Base-by-base conservation (phyloP, 2,329 filamentous ascomycete genomes). In the Xylaria arbuscula region DNA sequence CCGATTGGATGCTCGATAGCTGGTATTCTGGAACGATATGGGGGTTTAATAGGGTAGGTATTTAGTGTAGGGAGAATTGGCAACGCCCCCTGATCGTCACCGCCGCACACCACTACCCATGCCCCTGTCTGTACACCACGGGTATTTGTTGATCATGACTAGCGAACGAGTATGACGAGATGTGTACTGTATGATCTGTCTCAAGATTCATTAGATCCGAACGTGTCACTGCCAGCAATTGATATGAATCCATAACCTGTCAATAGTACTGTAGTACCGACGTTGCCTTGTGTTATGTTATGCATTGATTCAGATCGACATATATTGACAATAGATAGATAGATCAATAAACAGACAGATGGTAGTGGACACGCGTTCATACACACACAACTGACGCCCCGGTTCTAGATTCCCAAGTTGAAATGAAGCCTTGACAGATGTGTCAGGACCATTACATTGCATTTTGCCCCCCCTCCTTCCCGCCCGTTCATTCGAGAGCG, bases 1-100 rank as follows among this genome's bases (percentile, higher is more conserved):
- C 15, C 65, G 51, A 66, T 66, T 68, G 62, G 66, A 66, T 66
- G 15, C 11, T 68, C 66, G 62, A 68, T 58, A 47, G 15, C 66
- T 57, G 66, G 42, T 48, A 19, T 36, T 48, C 36, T 34, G 42
- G 56, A 36, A 47, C 38, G 24, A 59, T 28, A 47, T 48, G 45
- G 45, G 42, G 28, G 10, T 19, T 45, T 45, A n/a, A 36, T n/a
- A 11, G 9, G 17, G 5, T 55, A 38, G 2, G 9, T 42, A 42
- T 17, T 36, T 24, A 40, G n/a, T 40, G 11, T 45, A 45, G 54
- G 42, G 36, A 56, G 19, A 56, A 56, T 19, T 60, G 28, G 42
- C 8, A 5, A 36, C 28, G 11, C 57, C 66, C 66, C 66, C 62
- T 68, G 66, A 65, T 62, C 36, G 45, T 48, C 66, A 58, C 62